phyloP scores from a whole-genome alignment of 2,329 filamentous ascomycete genomes.

The Exophiala sp. region DNA sequence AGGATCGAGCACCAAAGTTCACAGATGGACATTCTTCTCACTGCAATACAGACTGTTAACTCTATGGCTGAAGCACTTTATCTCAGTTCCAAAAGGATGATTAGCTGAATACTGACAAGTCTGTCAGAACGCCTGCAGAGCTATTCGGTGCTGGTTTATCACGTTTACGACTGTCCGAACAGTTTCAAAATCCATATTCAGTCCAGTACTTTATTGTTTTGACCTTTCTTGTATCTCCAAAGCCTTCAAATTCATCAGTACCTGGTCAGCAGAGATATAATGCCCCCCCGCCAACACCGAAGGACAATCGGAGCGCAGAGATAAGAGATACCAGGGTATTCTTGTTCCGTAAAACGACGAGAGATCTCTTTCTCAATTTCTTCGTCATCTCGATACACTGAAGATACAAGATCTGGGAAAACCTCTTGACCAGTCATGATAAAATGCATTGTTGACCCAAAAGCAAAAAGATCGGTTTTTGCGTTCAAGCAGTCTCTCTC shows the following conservation, averaged over 20 bases:
- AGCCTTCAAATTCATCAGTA: not conserved
- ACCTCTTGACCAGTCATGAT: slow-evolving; percentile 13
- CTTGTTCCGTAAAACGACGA: slow-evolving; percentile 1
- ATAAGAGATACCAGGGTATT: slow-evolving; percentile 1
- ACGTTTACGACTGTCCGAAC: too few relatives aligned
- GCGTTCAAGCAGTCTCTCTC: slow-evolving; percentile 1
- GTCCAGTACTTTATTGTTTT: too few relatives aligned
- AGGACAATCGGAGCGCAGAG: not conserved
- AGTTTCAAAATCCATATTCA: too few relatives aligned
- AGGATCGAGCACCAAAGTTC: too few relatives aligned
- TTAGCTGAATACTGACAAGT: too few relatives aligned
- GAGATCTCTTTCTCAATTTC: not conserved
- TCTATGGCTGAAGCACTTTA: too few relatives aligned
- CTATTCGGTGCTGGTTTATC: too few relatives aligned
- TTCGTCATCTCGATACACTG: not conserved
- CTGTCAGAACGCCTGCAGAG: too few relatives aligned
- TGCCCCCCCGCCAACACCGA: slow-evolving; percentile 1
- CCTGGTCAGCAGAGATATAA: not conserved
- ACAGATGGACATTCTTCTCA: too few relatives aligned
- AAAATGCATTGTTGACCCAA: slow-evolving; percentile 9
- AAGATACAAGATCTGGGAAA: slow-evolving; percentile 5
- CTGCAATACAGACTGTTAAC: too few relatives aligned
- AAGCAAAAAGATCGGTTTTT: slow-evolving; percentile 10
- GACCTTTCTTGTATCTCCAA: too few relatives aligned
- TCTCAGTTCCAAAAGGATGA: too few relatives aligned